Percentiles rank a stretch among this genome's conserved stretches.
Conservation (phyloP, 1,139 yeast species). For the Lodderomyces pseudojiufengensis region DNA sequence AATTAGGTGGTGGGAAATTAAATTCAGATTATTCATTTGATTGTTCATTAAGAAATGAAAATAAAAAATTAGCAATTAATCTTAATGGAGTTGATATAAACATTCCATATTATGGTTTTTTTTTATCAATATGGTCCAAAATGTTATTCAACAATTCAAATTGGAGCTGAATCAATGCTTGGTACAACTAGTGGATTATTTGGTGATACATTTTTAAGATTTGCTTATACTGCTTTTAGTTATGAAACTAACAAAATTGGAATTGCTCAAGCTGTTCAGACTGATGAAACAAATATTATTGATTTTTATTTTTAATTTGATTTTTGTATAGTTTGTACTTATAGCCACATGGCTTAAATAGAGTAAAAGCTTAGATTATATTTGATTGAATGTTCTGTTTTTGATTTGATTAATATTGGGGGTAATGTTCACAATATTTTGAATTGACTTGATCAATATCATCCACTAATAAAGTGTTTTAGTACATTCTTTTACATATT, state of each 20-base stretch:
- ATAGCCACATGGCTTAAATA: no score
- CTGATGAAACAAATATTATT: constrained; percentile 3
- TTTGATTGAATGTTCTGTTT: no score
- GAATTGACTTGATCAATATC: no score
- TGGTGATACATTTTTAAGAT: constrained; percentile 40
- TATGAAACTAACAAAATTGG: constrained; percentile 9
- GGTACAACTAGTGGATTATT: no score
- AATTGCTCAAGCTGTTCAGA: constrained; percentile 3
- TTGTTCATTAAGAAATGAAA: no score
- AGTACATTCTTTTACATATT: no score
- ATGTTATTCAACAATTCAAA: neutral
- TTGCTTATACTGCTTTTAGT: constrained; percentile 34
- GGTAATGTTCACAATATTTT: no score
- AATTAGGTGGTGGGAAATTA: neutral
- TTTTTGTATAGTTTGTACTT: no score
- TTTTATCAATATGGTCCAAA: neutral
- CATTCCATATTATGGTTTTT: constrained; percentile 2
- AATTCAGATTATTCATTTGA: no score
- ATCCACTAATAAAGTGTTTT: no score
- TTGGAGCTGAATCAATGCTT: neutral
- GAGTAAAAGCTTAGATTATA: no score
- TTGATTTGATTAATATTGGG: no score
- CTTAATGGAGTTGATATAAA: constrained; percentile 1
- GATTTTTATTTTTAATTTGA: constrained; percentile 8
- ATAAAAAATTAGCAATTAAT: constrained; percentile 2